A percentile compares a stretch with the other conserved stretches of the same genome.
phyloP scores from a whole-genome alignment of 148 eudicot species.

The Fagopyrum esculentum region DNA sequence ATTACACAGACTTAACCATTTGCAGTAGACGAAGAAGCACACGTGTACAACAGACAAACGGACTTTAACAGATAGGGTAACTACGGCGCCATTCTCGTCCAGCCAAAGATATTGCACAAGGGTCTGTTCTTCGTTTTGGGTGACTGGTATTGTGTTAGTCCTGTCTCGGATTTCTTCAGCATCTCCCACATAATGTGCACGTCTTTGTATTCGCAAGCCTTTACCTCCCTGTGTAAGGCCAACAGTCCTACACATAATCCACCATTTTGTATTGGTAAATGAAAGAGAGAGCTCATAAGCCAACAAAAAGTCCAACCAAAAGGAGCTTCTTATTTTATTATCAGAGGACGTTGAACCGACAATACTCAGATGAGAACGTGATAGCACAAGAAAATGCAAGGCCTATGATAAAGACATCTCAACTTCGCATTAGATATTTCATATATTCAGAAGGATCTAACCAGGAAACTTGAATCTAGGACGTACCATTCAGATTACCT shows the following conservation, averaged over 20 bases:
- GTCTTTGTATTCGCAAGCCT: slow-evolving; percentile 45
- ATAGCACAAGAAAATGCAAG: background rate
- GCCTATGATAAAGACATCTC: background rate
- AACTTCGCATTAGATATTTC: background rate
- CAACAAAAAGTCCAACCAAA: background rate
- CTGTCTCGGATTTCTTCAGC: slow-evolving; percentile 26
- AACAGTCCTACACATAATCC: slow-evolving; percentile 22
- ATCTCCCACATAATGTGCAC: slow-evolving; percentile 51
- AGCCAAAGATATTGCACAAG: slow-evolving; percentile 21
- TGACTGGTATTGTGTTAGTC: background rate
- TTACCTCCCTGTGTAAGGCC: slow-evolving; percentile 37
- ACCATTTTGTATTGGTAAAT: background rate
- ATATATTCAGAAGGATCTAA: background rate
- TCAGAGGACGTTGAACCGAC: background rate
- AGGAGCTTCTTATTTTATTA: background rate
- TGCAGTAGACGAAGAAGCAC: background rate
- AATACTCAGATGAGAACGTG: background rate
- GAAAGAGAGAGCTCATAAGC: background rate
- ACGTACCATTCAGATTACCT: no score
- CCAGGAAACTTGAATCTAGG: no score
- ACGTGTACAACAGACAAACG: background rate
- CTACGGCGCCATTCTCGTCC: slow-evolving; percentile 8
- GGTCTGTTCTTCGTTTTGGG: slow-evolving; percentile 18
- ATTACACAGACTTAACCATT: background rate
- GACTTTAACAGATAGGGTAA: background rate